Base-by-base conservation (phyloP, 176 grass and related monocot genomes). In the Carex scoparia region DNA sequence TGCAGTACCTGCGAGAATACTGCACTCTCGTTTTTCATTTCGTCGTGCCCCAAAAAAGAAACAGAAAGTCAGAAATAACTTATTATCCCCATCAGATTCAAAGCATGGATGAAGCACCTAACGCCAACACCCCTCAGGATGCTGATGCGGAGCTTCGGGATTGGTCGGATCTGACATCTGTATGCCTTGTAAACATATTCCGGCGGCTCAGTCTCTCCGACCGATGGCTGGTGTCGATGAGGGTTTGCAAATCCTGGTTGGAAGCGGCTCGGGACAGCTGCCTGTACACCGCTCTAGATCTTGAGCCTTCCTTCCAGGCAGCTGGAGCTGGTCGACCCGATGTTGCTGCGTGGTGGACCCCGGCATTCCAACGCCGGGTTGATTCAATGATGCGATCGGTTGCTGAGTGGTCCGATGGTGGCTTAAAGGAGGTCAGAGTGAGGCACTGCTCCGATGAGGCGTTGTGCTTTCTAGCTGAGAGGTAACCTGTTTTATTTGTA, bases 291-390 rank as follows among this genome's bases (percentile, higher is more conserved):
- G 63, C 51, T 19, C 86, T 94, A 46, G 83, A 98, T 82, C 91
- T 98, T 4, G 95, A 86, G 28, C 89, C 89, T 23, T 83, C 85
- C 51, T 98, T 98, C 59, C 70, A 86, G 0, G 69, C 77, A 8
- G 79, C 78, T 18, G 91, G 88, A 42, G 59, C 75, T 63, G 65
- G 87, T 15, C 68, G 85, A 10, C n/a, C 86, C 1, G 95, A 93
- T 12, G 57, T 63, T 0, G 80, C 91, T 18, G 75, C 71, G 62
- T 98, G 92, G 95, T 98, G 95, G 95, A 98, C 91, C 11, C 95
- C 95, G 66, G 89, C 92, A 61, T 98, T 98, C 86, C 91, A 97
- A 86, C 87, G 91, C 73, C 92, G 95, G 37, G 76, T 94, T 31
- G 95, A 98, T 82, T 84, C 79, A 15, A 98, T 94, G 95, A 87